Conservation (phyloP, 2,329 filamentous ascomycete genomes). For the Aspergillus luchuensis region DNA sequence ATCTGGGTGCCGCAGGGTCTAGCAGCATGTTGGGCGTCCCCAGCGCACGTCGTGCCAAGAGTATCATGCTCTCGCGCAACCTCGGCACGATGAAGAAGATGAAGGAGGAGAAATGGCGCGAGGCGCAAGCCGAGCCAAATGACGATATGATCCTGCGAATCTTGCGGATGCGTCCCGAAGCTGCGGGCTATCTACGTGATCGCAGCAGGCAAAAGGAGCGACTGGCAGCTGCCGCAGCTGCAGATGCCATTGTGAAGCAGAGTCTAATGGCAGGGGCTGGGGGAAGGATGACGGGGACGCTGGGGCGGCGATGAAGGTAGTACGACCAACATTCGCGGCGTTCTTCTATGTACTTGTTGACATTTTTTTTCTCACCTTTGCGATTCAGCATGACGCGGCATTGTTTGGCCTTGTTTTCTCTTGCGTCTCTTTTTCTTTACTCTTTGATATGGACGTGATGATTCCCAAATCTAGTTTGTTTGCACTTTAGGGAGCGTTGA, state of each 20-base stretch:
- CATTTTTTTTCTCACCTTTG: background rate
- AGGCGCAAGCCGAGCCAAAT: slow-evolving; percentile 92
- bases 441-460: slow-evolving; percentile 14
- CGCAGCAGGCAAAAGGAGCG: slow-evolving; percentile 91
- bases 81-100: slow-evolving; percentile 93
- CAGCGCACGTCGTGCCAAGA: slow-evolving; percentile 57
- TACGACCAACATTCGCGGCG: background rate
- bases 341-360: slow-evolving; percentile 11
- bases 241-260: slow-evolving; percentile 91
- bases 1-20: slow-evolving; percentile 43
- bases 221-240: slow-evolving; percentile 83
- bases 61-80: slow-evolving; percentile 92
- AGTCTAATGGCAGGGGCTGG: slow-evolving; percentile 68
- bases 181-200: slow-evolving; percentile 82
- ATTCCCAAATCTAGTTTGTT: slow-evolving; percentile 16
- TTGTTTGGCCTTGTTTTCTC: slow-evolving; percentile 2
- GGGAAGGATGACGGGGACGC: slow-evolving; percentile 54
- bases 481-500: background rate
- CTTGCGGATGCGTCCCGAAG: slow-evolving; percentile 90
- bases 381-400: slow-evolving; percentile 11
- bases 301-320: slow-evolving; percentile 34
- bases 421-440: too few species aligned
- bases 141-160: slow-evolving; percentile 98
- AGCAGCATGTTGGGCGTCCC: slow-evolving; percentile 53
- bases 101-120: slow-evolving; percentile 93